Base-by-base conservation (phyloP, 2,329 filamentous ascomycete genomes). In the Fusarium sp. region DNA sequence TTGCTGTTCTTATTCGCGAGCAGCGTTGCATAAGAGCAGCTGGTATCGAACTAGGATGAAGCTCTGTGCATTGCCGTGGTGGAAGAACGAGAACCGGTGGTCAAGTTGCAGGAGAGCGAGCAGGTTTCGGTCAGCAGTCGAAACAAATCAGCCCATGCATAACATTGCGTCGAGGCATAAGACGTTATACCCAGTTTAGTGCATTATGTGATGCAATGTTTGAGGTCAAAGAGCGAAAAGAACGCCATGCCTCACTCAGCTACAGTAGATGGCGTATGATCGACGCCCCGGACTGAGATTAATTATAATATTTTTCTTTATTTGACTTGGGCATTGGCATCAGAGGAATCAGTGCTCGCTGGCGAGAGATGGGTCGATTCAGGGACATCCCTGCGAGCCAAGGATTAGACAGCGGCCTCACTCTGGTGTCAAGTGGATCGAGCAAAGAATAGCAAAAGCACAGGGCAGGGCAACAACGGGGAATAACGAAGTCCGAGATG, bases 211-310 rank as follows among this genome's bases (percentile, higher is more conserved):
- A 65, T 43, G 62, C 68, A 68, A 52, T 57, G 62, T 67, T 57
- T 58, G 39, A 65, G 49, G 49, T 33, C 48, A 43, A 4, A 12
- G 5, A 28, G 4, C 29, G 8, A 28, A 52, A 52, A 55, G 60
- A 33, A 44, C 59, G 59, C 66, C 60, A 63, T 72, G 71, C 73
- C 50, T 74, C 72, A 75, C 50, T 74, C 72, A 75, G 64, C 50
- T 73, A 71, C 62, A 74, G 64, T 68, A 65, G 64, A 66, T 71
- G 60, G 67, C 73, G 72, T 71, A 68, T 72, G 72, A 74, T 74
- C 72, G 72, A 72, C 72, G 71, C 69, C 64, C 72, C 69, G 63
- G 67, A 69, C 69, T 70, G 57, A 74, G 69, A 68, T 69, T 53
- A 38, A 52, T 52, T 44, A 52, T 29, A 50, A 41, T 58, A 33